Percentiles rank a stretch among this genome's conserved stretches.
phyloP scores from a whole-genome alignment of 495 filamentous ascomycete genomes.

The Xylaria palmicola region DNA sequence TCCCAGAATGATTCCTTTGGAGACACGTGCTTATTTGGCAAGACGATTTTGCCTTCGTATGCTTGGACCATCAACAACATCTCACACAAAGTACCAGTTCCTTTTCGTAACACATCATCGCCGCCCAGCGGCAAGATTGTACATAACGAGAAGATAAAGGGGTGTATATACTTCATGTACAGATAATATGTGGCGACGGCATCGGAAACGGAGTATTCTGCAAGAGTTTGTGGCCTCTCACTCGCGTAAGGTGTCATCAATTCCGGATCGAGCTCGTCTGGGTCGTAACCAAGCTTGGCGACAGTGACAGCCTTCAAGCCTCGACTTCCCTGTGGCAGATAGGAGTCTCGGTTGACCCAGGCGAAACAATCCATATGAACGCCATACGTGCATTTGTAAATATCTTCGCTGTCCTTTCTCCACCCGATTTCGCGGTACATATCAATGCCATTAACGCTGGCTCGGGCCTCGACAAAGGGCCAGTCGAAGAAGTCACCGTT shows the following conservation, averaged over 20 bases:
- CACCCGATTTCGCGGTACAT: conserved; percentile 99
- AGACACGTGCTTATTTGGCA: conserved; percentile 95
- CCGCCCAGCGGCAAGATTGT: conserved; percentile 93
- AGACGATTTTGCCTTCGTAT: conserved; percentile 83
- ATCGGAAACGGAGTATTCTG: conserved; percentile 98
- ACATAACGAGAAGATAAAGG: conserved; percentile 97
- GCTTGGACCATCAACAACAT: conserved; percentile 99
- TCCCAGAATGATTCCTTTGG: conserved; percentile 94
- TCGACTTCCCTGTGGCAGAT: conserved; percentile 94
- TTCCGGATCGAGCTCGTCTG: conserved; percentile 96
- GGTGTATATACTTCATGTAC: conserved; percentile 99
- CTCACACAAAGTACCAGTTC: conserved; percentile 96
- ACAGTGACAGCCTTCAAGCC: conserved; percentile 97
- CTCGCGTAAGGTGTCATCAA: conserved; percentile 94
- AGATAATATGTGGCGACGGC: conserved; percentile 98
- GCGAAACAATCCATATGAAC: conserved; percentile 99
- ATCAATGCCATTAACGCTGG: conserved; percentile 92
- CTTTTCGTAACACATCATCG: conserved; percentile 90
- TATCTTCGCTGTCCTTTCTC: conserved; percentile 89
- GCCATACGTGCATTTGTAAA: conserved; percentile 92
- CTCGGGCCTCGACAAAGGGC: conserved; percentile 94
- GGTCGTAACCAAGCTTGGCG: conserved; percentile 96
- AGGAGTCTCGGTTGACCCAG: conserved; percentile 98
- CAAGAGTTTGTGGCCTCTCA: conserved; percentile 88
- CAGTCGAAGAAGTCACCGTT: conserved; percentile 99